phyloP scores from a whole-genome alignment of 768 basidiomycete species.

The Dictyophora rubrovolvata region DNA sequence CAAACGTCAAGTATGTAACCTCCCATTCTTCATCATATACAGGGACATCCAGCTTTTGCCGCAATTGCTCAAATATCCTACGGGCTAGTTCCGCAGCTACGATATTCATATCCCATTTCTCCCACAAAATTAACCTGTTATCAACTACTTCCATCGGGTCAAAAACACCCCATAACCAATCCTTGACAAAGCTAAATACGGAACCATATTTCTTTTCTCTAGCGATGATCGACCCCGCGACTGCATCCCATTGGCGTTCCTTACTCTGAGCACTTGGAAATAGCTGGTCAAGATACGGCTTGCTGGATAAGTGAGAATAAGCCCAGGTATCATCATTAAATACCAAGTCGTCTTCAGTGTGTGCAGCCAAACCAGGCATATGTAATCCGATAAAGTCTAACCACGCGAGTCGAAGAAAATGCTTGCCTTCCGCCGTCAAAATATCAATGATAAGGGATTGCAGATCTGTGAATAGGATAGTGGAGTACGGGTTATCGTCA shows the following conservation, averaged over 20 bases:
- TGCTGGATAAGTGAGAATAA: slow-evolving; percentile 34
- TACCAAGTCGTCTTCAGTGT: slow-evolving; percentile 26
- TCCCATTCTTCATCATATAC: slow-evolving; percentile 49
- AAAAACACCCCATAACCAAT: slow-evolving; percentile 49
- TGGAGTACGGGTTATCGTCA: slow-evolving; percentile 59
- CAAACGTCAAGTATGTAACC: slow-evolving; percentile 53
- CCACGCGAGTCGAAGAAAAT: slow-evolving; percentile 58
- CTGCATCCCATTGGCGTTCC: slow-evolving; percentile 32
- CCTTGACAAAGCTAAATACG: slow-evolving; percentile 58
- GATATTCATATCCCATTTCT: slow-evolving; percentile 35
- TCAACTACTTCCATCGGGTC: slow-evolving; percentile 42
- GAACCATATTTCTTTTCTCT: slow-evolving; percentile 50
- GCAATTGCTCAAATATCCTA: slow-evolving; percentile 48
- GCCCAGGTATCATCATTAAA: slow-evolving; percentile 57
- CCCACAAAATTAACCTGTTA: slow-evolving; percentile 37
- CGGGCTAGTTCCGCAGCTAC: slow-evolving; percentile 43
- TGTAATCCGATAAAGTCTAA: slow-evolving; percentile 61
- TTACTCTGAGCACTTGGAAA: slow-evolving; percentile 34
- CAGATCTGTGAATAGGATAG: slow-evolving; percentile 66
- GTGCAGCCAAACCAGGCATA: slow-evolving; percentile 49
- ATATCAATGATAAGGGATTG: slow-evolving; percentile 39
- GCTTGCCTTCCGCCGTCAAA: slow-evolving; percentile 33
- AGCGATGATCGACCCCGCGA: slow-evolving; percentile 58
- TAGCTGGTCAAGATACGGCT: slow-evolving; percentile 36
- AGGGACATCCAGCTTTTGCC: slow-evolving; percentile 29